Conservation (phyloP, 306 rosid genomes). For the Spatholobus suberectus region DNA sequence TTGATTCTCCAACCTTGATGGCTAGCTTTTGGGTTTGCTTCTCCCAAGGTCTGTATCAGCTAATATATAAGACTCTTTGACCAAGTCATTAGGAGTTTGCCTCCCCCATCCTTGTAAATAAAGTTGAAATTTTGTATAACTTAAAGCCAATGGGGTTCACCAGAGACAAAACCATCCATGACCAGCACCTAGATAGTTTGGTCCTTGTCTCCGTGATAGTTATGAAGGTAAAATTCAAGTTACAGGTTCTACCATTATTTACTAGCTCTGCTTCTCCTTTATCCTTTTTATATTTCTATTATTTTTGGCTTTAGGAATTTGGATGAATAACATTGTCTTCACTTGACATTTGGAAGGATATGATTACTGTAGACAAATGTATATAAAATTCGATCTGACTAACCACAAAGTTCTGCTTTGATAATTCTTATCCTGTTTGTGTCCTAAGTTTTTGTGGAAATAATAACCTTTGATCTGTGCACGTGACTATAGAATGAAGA, state of each 20-base stretch:
- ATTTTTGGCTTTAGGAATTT: background rate
- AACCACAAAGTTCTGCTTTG: background rate
- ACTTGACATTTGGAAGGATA: background rate
- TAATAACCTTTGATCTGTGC: background rate
- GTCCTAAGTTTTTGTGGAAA: background rate
- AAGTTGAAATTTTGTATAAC: background rate
- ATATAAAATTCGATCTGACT: background rate
- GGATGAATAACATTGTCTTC: background rate
- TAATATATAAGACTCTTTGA: background rate
- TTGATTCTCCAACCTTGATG: background rate
- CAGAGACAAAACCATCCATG: background rate
- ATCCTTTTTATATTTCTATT: background rate
- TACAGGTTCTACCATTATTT: too few species aligned
- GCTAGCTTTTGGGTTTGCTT: background rate
- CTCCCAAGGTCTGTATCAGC: background rate
- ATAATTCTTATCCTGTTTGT: background rate
- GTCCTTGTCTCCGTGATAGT: too few species aligned
- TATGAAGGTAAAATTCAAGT: too few species aligned
- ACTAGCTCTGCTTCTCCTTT: background rate
- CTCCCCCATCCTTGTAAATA: background rate
- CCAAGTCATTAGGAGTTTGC: background rate
- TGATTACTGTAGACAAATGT: background rate
- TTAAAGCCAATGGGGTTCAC: background rate
- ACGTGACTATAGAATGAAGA: background rate
- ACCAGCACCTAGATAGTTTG: background rate